Conservation (phyloP, 164 flowering plant genomes). For the Macadamia integrifolia region DNA sequence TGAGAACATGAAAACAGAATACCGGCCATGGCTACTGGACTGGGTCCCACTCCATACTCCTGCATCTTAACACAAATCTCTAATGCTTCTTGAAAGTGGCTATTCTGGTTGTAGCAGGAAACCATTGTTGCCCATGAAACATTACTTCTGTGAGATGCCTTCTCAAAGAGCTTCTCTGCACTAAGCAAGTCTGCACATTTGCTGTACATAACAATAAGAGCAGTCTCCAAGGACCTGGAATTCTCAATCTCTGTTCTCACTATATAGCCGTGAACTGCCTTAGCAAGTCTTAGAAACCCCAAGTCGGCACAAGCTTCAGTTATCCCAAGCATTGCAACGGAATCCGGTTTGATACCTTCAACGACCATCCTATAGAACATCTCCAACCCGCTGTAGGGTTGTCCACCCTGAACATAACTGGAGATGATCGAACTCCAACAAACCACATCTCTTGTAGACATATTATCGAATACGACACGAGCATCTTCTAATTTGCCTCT, state of each 20-base stretch:
- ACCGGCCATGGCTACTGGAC: conserved; percentile 46
- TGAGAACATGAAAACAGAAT: conserved; percentile 53
- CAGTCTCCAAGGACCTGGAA: conserved; percentile 37
- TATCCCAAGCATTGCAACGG: conserved; percentile 50
- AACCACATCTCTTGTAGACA: conserved; percentile 59
- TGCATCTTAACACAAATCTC: conserved; percentile 39
- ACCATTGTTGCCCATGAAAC: conserved; percentile 64
- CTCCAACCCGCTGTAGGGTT: conserved; percentile 35
- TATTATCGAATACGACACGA: conserved; percentile 47
- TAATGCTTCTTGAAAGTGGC: conserved; percentile 40
- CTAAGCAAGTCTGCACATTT: conserved; percentile 48
- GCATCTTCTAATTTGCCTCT: conserved; percentile 44
- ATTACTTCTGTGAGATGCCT: conserved; percentile 13
- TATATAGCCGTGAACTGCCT: conserved; percentile 55
- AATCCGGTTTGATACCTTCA: conserved; percentile 42
- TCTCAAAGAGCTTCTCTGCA: conserved; percentile 44
- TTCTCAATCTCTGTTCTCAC: conserved; percentile 32
- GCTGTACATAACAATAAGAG: conserved; percentile 56
- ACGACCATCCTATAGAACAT: conserved; percentile 44
- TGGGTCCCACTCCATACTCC: conserved; percentile 30
- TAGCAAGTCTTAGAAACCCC: conserved; percentile 36
- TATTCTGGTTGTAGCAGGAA: conserved; percentile 51
- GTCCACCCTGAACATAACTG: conserved; percentile 42
- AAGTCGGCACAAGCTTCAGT: conserved; percentile 60
- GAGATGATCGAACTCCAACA: conserved; percentile 68